Conservation (phyloP, 1,284 basidiomycete genomes). For the Cystobasidiaceae sp. region DNA sequence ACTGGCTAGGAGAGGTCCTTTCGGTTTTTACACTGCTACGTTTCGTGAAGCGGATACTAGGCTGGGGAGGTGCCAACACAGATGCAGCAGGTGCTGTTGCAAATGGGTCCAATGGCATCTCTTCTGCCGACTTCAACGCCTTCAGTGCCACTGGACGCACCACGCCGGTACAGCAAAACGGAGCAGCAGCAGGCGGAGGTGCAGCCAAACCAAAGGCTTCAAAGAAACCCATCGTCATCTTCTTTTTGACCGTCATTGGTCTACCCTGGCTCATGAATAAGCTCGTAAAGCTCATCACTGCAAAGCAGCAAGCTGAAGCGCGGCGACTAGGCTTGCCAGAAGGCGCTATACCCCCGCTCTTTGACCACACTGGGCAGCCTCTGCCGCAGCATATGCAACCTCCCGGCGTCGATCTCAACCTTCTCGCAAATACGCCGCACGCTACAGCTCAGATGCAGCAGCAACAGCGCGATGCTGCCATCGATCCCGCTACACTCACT, state of each 20-base stretch:
- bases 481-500: constrained; percentile 59
- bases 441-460: constrained; percentile 1
- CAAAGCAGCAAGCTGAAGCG: constrained; percentile 53
- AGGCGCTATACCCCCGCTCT: constrained; percentile 35
- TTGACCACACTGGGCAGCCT: constrained; percentile 42
- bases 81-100: constrained; percentile 19
- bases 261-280: constrained; percentile 91
- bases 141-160: constrained; percentile 21
- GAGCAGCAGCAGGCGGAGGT: background rate
- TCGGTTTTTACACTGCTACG: constrained; percentile 82
- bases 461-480: constrained; percentile 42
- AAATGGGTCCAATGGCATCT: constrained; percentile 36
- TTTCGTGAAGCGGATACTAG: constrained; percentile 61
- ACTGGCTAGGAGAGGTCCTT: constrained; percentile 88
- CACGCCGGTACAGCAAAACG: background rate
- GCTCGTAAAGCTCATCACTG: constrained; percentile 72
- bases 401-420: constrained; percentile 55
- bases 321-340: constrained; percentile 44
- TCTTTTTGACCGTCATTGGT: constrained; percentile 92
- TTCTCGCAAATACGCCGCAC: constrained; percentile 51
- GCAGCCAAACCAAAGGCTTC: constrained; percentile 49
- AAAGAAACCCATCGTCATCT: constrained; percentile 86
- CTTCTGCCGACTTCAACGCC: constrained; percentile 35
- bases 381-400: constrained; percentile 41
- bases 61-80: constrained; percentile 53